A percentile compares a stretch with the other conserved stretches of the same genome.
Evolutionary conservation across 306 rosid genomes (phyloP).

Genomic region (Sicyos baderoa): DNA sequence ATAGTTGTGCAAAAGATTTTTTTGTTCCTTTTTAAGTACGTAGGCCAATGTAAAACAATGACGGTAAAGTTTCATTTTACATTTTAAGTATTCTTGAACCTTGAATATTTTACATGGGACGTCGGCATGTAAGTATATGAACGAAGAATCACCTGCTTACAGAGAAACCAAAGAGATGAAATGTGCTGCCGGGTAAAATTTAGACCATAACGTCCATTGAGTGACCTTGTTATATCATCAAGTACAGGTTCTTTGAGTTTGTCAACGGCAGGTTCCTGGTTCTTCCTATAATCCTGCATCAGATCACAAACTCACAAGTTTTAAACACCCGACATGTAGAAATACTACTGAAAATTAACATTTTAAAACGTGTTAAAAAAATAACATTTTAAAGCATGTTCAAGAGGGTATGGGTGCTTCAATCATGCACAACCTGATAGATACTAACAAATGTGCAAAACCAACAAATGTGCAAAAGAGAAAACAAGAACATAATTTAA

Average conservation of each 20-base stretch:
- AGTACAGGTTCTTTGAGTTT: slow-evolving; percentile 73
- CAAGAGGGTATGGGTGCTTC: neutral
- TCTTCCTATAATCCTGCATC: slow-evolving; percentile 54
- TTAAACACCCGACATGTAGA: neutral
- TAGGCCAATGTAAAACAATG: neutral
- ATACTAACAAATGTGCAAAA: slow-evolving; percentile 2
- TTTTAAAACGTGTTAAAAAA: neutral
- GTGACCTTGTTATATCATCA: slow-evolving; percentile 53
- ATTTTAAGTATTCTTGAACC: too few species aligned
- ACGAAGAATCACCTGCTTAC: slow-evolving; percentile 67
- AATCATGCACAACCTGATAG: neutral
- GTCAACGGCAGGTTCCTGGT: slow-evolving; percentile 65
- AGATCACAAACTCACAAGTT: slow-evolving; percentile 1
- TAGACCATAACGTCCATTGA: slow-evolving; percentile 47
- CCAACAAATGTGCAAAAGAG: neutral
- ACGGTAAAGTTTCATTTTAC: neutral
- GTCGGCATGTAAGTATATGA: neutral
- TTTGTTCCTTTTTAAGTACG: neutral
- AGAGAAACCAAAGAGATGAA: slow-evolving; percentile 85
- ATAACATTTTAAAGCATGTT: neutral
- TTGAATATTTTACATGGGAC: neutral
- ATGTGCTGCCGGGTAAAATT: slow-evolving; percentile 65
- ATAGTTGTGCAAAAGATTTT: neutral
- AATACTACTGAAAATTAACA: neutral
- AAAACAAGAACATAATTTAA: slow-evolving; percentile 7